These are phyloP conservation scores for Xeromyces bisporus DNA, from an alignment of 495 filamentous ascomycete genomes.

Conservation along the genomic window DNA sequence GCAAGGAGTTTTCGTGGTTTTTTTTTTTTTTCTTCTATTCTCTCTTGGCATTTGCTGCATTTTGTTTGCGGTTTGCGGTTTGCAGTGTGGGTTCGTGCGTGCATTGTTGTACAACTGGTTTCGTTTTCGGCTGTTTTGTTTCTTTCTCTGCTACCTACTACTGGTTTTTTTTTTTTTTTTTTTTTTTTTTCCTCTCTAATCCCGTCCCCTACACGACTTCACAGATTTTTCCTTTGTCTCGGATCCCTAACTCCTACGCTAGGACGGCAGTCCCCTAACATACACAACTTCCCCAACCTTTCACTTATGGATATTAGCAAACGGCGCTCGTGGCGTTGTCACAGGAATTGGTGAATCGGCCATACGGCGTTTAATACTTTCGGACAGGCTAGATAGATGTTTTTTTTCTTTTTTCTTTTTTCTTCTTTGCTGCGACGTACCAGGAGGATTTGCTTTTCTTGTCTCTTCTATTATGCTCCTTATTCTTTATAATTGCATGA, in stretches of 20 bases:
- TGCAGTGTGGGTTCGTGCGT: neutral
- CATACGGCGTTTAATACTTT: conserved; percentile 11
- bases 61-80: conserved; percentile 6
- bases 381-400: conserved; percentile 1
- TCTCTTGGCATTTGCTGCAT: conserved; percentile 23
- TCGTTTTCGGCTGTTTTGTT: conserved; percentile 4
- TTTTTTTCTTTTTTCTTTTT: conserved; percentile 4
- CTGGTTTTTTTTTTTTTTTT: conserved; percentile 4
- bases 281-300: conserved; percentile 1
- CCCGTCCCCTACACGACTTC: too few relatives aligned
- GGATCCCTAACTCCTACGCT: too few relatives aligned
- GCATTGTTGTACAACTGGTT: too few relatives aligned
- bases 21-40: too few relatives aligned
- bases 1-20: conserved; percentile 10
- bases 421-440: neutral
- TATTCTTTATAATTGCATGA: conserved; percentile 10
- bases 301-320: conserved; percentile 15
- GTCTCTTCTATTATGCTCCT: conserved; percentile 1
- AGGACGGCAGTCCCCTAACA: too few relatives aligned
- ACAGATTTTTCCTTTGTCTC: too few relatives aligned
- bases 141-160: neutral
- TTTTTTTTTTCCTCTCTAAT: neutral
- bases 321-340: conserved; percentile 25
- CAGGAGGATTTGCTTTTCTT: neutral
- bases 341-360: conserved; percentile 6